These are phyloP conservation scores for Jamesozyma piceae DNA, from an alignment of 805 yeast genomes.

Conservation along the genomic window DNA sequence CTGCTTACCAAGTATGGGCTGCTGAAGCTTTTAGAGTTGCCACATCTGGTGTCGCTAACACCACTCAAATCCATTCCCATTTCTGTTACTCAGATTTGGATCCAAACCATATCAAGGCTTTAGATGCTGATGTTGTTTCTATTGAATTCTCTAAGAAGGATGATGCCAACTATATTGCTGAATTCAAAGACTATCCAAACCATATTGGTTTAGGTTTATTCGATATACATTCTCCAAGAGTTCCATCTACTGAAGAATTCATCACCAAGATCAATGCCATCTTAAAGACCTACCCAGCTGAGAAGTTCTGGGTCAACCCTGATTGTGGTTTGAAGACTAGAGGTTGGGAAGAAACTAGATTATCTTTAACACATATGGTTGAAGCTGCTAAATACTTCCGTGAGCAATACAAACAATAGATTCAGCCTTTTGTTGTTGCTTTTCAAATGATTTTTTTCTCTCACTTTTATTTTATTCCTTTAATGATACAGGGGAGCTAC, in stretches of 20 bases:
- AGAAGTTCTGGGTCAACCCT: slow-evolving; percentile 99
- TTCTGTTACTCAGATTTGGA: slow-evolving; percentile 99
- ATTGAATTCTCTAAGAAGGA: slow-evolving; percentile 99
- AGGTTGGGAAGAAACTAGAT: slow-evolving; percentile 97
- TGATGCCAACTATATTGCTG: slow-evolving; percentile 95
- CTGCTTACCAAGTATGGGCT: slow-evolving; percentile 96
- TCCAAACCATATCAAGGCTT: slow-evolving; percentile 98
- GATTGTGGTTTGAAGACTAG: slow-evolving; percentile 99
- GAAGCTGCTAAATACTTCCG: slow-evolving; percentile 97
- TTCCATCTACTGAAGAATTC: slow-evolving; percentile 96
- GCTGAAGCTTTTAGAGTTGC: slow-evolving; percentile 99
- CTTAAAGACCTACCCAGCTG: slow-evolving; percentile 94
- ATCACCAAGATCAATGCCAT: slow-evolving; percentile 87
- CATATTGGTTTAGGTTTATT: slow-evolving; percentile 98
- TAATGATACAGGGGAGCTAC: slow-evolving; percentile 3
- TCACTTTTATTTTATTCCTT: slow-evolving; percentile 4
- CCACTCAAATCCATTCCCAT: slow-evolving; percentile 98
- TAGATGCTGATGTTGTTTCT: slow-evolving; percentile 98
- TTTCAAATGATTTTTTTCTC: slow-evolving; percentile 3
- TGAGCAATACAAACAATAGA: slow-evolving; percentile 35
- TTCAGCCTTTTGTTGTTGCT: neutral
- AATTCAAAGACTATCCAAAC: slow-evolving; percentile 97
- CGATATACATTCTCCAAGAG: slow-evolving; percentile 99
- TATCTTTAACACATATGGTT: slow-evolving; percentile 96
- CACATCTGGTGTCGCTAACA: slow-evolving; percentile 91